Percentiles rank a stretch among this genome's conserved stretches.
phyloP scores from a whole-genome alignment of 257 asterid species.

The Plectranthus barbatus region DNA sequence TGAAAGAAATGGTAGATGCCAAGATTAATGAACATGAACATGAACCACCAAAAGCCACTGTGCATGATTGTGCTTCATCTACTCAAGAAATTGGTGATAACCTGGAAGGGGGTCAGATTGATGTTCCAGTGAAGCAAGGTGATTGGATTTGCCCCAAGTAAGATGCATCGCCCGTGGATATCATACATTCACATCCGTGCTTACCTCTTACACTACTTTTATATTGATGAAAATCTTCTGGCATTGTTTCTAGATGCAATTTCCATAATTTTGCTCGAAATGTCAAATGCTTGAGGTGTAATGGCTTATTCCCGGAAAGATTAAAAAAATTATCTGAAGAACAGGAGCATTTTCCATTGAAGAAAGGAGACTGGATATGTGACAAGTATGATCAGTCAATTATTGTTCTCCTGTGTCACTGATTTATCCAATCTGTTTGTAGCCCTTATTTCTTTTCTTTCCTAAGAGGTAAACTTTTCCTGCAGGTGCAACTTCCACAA shows the following conservation, averaged over 20 bases:
- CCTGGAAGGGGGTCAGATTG: slow-evolving; percentile 26
- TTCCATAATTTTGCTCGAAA: slow-evolving; percentile 74
- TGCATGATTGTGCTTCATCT: slow-evolving; percentile 16
- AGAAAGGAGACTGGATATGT: slow-evolving; percentile 97
- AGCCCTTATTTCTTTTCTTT: not conserved
- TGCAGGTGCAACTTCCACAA: slow-evolving; percentile 86
- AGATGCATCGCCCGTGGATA: slow-evolving; percentile 12
- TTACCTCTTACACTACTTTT: not conserved
- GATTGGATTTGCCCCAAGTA: slow-evolving; percentile 93
- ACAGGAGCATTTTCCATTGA: slow-evolving; percentile 65
- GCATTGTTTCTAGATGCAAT: slow-evolving; percentile 54
- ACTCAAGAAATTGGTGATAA: slow-evolving; percentile 23
- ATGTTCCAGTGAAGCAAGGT: slow-evolving; percentile 47
- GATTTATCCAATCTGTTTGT: not conserved
- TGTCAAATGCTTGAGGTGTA: slow-evolving; percentile 65
- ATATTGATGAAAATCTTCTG: not conserved
- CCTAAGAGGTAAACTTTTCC: slow-evolving; percentile 11
- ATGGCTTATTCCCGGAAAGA: slow-evolving; percentile 43
- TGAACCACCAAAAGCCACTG: slow-evolving; percentile 23
- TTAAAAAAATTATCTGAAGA: slow-evolving; percentile 44
- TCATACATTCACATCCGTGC: not conserved
- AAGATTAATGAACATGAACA: slow-evolving; percentile 26
- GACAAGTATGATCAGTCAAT: slow-evolving; percentile 34
- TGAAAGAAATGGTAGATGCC: slow-evolving; percentile 63
- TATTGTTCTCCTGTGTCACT: not conserved